Percentiles rank a stretch among this genome's conserved stretches.
These are phyloP conservation scores for Pleoardoris graminearum DNA, from an alignment of 2,329 filamentous ascomycete species.

Conservation along the genomic window DNA sequence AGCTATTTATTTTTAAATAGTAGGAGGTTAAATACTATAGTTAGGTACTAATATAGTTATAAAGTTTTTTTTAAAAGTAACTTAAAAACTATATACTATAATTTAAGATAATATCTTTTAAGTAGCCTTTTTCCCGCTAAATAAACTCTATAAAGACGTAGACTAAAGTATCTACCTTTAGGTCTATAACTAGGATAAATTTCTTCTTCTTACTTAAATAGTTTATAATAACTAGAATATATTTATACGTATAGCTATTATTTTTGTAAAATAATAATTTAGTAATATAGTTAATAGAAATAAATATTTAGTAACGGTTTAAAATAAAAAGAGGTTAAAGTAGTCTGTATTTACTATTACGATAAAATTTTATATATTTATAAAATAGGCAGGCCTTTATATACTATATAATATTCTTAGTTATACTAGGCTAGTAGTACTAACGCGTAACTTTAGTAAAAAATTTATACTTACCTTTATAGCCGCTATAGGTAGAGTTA, in stretches of 20 bases:
- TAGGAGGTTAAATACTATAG: no score
- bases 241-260: neutral
- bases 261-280: neutral
- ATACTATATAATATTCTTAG: neutral
- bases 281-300: neutral
- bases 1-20: no score
- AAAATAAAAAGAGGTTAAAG: neutral
- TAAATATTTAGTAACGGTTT: neutral
- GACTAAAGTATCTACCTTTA: neutral
- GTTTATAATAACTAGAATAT: neutral
- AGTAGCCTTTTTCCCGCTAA: no score
- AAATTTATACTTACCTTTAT: neutral
- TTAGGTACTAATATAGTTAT: no score
- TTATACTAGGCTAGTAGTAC: neutral
- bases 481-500: no score
- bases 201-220: conserved; percentile 1
- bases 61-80: no score
- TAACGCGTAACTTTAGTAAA: neutral
- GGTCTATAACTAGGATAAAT: neutral
- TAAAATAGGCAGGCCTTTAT: neutral
- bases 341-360: neutral
- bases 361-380: neutral
- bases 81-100: no score
- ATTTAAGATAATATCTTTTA: no score
- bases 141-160: neutral